Conservation (phyloP, 1,284 basidiomycete genomes). For the Pascua guehoae region DNA sequence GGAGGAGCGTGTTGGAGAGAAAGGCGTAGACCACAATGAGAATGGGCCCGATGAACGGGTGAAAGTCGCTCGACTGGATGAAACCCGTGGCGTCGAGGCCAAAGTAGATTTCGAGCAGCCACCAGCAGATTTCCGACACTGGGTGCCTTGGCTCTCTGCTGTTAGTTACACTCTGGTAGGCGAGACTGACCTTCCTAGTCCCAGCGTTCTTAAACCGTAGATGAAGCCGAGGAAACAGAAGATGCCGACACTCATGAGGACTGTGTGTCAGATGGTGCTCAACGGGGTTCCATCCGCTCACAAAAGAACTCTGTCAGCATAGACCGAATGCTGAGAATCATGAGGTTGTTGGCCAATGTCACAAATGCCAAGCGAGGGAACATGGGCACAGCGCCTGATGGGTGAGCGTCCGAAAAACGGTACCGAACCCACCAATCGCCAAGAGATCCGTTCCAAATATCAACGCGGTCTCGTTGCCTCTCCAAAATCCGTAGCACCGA, state of each 20-base stretch:
- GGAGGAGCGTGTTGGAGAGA: conserved; percentile 69
- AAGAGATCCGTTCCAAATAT: conserved; percentile 41
- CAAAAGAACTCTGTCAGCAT: conserved; percentile 50
- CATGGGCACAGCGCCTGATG: conserved; percentile 74
- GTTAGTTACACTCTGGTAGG: background rate
- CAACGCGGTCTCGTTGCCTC: conserved; percentile 58
- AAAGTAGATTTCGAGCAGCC: conserved; percentile 57
- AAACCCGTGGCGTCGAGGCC: conserved; percentile 85
- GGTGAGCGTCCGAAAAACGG: background rate
- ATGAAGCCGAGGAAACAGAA: conserved; percentile 75
- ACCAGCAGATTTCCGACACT: conserved; percentile 45
- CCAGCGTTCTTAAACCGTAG: conserved; percentile 80
- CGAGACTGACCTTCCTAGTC: conserved; percentile 25
- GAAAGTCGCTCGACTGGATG: conserved; percentile 62
- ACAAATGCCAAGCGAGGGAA: conserved; percentile 87
- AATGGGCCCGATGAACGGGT: conserved; percentile 76
- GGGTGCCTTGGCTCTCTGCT: background rate
- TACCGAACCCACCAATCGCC: conserved; percentile 32
- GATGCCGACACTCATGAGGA: conserved; percentile 77
- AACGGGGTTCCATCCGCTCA: conserved; percentile 14
- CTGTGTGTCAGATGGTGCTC: conserved; percentile 34
- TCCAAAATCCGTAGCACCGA: conserved; percentile 63
- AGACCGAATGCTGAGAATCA: conserved; percentile 51
- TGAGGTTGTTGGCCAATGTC: conserved; percentile 76
- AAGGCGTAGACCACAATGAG: conserved; percentile 80